Base-by-base conservation (phyloP, 2,329 filamentous ascomycete species). In the Podosphaera leucotricha region DNA sequence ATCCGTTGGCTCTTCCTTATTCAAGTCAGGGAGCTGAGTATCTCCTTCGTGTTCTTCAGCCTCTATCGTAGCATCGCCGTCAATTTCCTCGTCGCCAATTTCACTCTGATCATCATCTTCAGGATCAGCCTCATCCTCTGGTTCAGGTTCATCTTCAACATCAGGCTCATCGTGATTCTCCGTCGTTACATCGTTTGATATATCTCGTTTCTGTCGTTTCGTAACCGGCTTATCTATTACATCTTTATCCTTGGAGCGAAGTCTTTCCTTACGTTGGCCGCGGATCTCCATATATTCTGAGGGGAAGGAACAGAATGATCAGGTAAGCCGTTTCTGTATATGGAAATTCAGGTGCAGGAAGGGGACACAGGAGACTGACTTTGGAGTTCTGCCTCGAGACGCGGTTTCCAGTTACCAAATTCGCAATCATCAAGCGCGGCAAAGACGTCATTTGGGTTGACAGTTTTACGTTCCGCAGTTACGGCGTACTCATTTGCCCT, bases 391-490 rank as follows among this genome's bases (percentile, higher is more conserved):
- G 74, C 77, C 59, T 87, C 77, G 26, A 87, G 64, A 28, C 74
- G 66, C 13, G 72, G 70, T 45, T 83, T 64, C 57, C 86, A 85
- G n/a, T 67, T 67, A 41, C 65, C 62, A 49, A 82, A 82, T 58
- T 87, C 82, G 40, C 77, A 71, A 22, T 80, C 74, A n/a, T 80
- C 74, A 21, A 90, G 67, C 0, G 80, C 81, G 42, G 75, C 74
- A 55, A 86, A 75, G 36, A 90, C 79, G 56, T 87, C 80, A 36
- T 70, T 67, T 0, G 80, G 79, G 53, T 73, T 70, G 52, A 90
- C 79, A 0, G 80, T 87, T 64, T 86, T 86, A 58, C 84, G 80
- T 57, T 71, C 71, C n/a, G 69, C 67, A 41, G 62, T 62, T 43
- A 68, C 60, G 6, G 81, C 81, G 54, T 75, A 68, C 52, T 83